Percentiles rank a stretch among this genome's conserved stretches.
Evolutionary conservation across 1,139 yeast genomes (phyloP).

Genomic region (Lodderomyces orthopsilosis): DNA sequence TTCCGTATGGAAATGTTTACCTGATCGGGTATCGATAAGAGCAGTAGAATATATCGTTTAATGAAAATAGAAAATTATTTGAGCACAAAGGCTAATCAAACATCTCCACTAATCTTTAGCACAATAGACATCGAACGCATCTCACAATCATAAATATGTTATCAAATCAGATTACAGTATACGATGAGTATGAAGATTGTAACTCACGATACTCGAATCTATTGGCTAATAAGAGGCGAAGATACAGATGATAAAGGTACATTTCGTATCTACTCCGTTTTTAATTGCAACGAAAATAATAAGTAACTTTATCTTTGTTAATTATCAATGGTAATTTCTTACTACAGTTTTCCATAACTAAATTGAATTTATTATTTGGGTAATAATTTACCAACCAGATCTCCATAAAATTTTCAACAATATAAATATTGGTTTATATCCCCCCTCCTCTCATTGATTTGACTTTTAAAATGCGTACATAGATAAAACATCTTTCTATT

Average conservation of each 20-base stretch:
- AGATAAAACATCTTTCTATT: background rate
- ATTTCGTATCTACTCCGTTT: too few species aligned
- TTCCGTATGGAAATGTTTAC: conserved; percentile 8
- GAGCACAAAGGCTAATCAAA: background rate
- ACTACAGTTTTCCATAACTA: background rate
- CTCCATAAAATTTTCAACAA: background rate
- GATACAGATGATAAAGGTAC: too few species aligned
- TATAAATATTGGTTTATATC: background rate
- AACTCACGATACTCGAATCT: background rate
- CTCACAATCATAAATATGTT: too few species aligned
- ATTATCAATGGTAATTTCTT: too few species aligned
- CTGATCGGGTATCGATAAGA: conserved; percentile 10
- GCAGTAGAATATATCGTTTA: background rate
- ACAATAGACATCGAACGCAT: background rate
- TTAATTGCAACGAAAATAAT: too few species aligned
- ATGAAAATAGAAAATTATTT: background rate
- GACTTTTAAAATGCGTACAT: background rate
- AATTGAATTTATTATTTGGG: background rate
- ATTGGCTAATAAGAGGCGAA: background rate
- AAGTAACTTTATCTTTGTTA: background rate
- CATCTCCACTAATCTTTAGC: background rate
- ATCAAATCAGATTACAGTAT: too few species aligned
- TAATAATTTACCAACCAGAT: background rate
- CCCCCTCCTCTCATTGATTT: too few species aligned
- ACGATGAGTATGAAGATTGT: too few species aligned